Conservation (phyloP, 2,329 filamentous ascomycete genomes). For the Epichloe sylvatica region DNA sequence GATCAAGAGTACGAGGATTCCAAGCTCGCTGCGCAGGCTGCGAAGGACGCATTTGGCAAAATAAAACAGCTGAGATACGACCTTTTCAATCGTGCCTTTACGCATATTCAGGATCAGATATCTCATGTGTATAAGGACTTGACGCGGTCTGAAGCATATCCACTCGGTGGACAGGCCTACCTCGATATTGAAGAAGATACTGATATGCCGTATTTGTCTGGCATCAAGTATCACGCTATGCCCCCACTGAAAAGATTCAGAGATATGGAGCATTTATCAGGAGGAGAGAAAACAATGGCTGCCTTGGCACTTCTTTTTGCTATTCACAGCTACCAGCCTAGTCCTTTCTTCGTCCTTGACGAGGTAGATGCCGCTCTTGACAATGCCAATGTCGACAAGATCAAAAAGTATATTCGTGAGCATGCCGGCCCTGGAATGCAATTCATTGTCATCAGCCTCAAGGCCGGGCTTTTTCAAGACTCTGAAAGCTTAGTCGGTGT, state of each 20-base stretch:
- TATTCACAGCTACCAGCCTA: constrained; percentile 90
- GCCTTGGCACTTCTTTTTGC: constrained; percentile 92
- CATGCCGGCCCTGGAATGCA: constrained; percentile 96
- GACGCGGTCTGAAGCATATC: constrained; percentile 79
- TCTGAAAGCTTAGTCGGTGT: constrained; percentile 92
- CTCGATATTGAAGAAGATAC: constrained; percentile 86
- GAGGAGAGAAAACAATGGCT: constrained; percentile 97
- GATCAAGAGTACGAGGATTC: constrained; percentile 85
- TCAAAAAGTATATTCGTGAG: constrained; percentile 90
- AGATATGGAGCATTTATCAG: constrained; percentile 96
- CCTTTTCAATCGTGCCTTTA: constrained; percentile 89
- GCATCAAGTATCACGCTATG: constrained; percentile 98
- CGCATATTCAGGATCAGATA: constrained; percentile 90
- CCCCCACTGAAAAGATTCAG: constrained; percentile 94
- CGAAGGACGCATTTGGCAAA: constrained; percentile 70
- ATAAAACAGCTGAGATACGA: constrained; percentile 74
- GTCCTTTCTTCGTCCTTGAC: constrained; percentile 93
- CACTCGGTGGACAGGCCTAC: constrained; percentile 77
- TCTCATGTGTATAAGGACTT: constrained; percentile 88
- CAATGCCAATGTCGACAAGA: constrained; percentile 90
- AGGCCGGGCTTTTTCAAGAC: constrained; percentile 89
- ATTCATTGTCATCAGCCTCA: constrained; percentile 95
- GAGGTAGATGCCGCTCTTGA: constrained; percentile 98
- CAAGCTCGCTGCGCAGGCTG: constrained; percentile 55
- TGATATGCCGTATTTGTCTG: constrained; percentile 89